Percentiles rank a stretch among this genome's conserved stretches.
Evolutionary conservation across 208 protist genomes (phyloP).

Genomic region (Acanthamoeba triangularis): DNA sequence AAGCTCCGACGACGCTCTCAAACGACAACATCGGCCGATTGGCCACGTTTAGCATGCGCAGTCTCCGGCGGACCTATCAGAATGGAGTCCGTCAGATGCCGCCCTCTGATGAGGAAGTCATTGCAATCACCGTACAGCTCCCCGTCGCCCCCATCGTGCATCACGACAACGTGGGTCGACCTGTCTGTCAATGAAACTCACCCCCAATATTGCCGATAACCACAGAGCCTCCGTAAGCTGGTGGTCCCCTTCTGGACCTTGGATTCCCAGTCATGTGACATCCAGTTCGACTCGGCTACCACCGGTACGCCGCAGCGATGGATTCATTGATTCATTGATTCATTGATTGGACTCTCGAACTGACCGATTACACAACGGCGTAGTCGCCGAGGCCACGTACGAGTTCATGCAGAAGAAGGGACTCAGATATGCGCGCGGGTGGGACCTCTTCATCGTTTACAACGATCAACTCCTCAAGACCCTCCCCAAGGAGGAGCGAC

Average conservation of each 20-base stretch:
- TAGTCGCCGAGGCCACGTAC: neutral
- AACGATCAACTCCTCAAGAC: neutral
- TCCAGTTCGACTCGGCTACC: constrained; percentile 30
- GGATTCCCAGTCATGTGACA: neutral
- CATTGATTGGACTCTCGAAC: no score
- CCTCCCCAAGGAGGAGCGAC: neutral
- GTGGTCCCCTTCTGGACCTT: constrained; percentile 46
- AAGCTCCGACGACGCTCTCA: neutral
- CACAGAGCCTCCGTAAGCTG: constrained; percentile 5
- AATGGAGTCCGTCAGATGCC: constrained; percentile 17
- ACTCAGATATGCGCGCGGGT: constrained; percentile 8
- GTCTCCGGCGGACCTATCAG: constrained; percentile 48
- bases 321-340: neutral
- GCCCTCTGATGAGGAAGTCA: constrained; percentile 6
- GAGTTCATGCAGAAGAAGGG: constrained; percentile 25
- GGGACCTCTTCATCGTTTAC: constrained; percentile 39
- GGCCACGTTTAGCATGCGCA: neutral
- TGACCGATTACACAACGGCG: neutral
- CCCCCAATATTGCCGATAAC: neutral
- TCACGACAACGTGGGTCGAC: neutral
- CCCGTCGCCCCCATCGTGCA: neutral
- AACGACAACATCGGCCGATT: neutral
- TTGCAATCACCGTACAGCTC: neutral
- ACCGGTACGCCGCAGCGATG: neutral
- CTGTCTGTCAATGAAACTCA: neutral